Percentiles rank a stretch among this genome's conserved stretches.
Conservation (phyloP, 805 yeast genomes). For the Candida mattraensis region DNA sequence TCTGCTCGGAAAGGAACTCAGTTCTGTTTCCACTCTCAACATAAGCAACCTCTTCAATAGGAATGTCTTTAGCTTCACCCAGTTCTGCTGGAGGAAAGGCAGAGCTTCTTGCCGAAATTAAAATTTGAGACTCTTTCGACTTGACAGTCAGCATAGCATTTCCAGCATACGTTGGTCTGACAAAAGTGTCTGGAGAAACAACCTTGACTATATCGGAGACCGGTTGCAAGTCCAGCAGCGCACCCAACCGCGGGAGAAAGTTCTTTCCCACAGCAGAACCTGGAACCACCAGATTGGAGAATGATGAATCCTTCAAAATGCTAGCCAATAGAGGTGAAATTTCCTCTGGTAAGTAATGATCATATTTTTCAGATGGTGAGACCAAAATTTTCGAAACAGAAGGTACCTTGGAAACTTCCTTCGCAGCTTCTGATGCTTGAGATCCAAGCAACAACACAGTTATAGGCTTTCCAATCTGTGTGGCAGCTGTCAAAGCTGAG, state of each 20-base stretch:
- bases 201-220: constrained; percentile 77
- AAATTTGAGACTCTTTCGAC: constrained; percentile 60
- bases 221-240: constrained; percentile 83
- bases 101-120: constrained; percentile 81
- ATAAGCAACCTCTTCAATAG: constrained; percentile 49
- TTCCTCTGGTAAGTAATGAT: constrained; percentile 77
- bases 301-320: constrained; percentile 43
- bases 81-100: constrained; percentile 57
- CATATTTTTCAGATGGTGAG: constrained; percentile 58
- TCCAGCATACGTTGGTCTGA: constrained; percentile 95
- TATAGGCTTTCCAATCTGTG: constrained; percentile 70
- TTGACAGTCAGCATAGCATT: constrained; percentile 84
- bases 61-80: constrained; percentile 35
- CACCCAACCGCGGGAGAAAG: constrained; percentile 83
- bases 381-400: constrained; percentile 57
- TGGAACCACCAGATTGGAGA: constrained; percentile 74
- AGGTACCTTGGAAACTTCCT: constrained; percentile 50
- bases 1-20: constrained; percentile 73
- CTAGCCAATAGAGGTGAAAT: constrained; percentile 65
- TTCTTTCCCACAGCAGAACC: constrained; percentile 89
- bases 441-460: constrained; percentile 78
- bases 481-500: constrained; percentile 76
- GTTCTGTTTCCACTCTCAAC: constrained; percentile 41
- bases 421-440: constrained; percentile 49
- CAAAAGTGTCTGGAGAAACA: constrained; percentile 66